A percentile compares a stretch with the other conserved stretches of the same genome.
phyloP scores from a whole-genome alignment of 345 rosid species.

The Conringia planisiliqua region DNA sequence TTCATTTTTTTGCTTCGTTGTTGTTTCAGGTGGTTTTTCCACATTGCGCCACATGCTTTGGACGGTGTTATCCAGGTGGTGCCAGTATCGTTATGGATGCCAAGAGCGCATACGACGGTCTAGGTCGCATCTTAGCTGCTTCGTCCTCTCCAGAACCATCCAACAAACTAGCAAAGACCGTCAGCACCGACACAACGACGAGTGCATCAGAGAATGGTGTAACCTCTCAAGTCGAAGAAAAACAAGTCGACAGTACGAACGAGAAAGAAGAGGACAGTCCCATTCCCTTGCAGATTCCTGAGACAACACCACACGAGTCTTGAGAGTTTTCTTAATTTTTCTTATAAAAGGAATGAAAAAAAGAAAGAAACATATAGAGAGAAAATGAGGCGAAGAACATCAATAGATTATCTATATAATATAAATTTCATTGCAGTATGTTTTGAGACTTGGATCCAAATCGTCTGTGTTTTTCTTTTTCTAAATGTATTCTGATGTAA shows the following conservation, averaged over 20 bases:
- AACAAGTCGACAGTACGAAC: constrained; percentile 20
- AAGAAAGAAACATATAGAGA: background rate
- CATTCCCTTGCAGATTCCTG: constrained; percentile 1
- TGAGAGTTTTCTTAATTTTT: background rate
- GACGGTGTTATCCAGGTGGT: constrained; percentile 91
- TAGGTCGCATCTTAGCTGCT: constrained; percentile 50
- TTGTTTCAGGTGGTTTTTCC: constrained; percentile 70
- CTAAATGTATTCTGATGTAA: background rate
- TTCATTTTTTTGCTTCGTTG: background rate
- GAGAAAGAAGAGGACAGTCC: constrained; percentile 28
- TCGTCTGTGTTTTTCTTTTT: background rate
- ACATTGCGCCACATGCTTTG: constrained; percentile 83
- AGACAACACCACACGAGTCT: constrained; percentile 24
- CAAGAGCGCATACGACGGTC: constrained; percentile 60
- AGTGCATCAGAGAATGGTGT: constrained; percentile 52
- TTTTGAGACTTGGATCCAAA: background rate
- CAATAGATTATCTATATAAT: background rate
- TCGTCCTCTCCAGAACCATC: constrained; percentile 53
- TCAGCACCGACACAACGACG: constrained; percentile 2
- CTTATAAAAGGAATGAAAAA: background rate
- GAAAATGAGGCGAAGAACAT: background rate
- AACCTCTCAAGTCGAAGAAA: constrained; percentile 37
- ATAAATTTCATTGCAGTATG: background rate
- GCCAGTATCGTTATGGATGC: constrained; percentile 68
- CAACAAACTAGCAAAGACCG: constrained; percentile 32